phyloP scores from a whole-genome alignment of 1,139 yeast genomes.

The Magnusiomyces ingens region DNA sequence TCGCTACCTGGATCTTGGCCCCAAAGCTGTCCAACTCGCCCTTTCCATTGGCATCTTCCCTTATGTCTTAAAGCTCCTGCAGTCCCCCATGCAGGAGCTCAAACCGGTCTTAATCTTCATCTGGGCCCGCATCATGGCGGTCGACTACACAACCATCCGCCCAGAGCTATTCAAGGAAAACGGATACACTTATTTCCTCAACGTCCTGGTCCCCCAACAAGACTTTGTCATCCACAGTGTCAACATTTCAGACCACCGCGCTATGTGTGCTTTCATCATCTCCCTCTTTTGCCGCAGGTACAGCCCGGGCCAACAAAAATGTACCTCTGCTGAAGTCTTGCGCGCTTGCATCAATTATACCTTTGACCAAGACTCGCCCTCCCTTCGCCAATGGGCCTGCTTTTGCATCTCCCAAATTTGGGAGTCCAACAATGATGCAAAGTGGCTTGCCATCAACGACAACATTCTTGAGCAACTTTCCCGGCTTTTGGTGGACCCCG shows the following conservation, averaged over 20 bases:
- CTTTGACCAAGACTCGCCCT: conserved; percentile 71
- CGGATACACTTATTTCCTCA: conserved; percentile 82
- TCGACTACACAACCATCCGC: conserved; percentile 84
- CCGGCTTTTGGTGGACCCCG: conserved; percentile 68
- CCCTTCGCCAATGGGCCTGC: conserved; percentile 88
- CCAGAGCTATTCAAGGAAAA: conserved; percentile 87
- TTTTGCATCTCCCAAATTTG: conserved; percentile 72
- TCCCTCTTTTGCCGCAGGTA: conserved; percentile 78
- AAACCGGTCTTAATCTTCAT: conserved; percentile 91
- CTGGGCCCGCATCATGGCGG: conserved; percentile 98
- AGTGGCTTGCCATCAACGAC: conserved; percentile 62
- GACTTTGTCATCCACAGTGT: conserved; percentile 33
- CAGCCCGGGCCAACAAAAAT: conserved; percentile 70
- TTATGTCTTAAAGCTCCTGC: conserved; percentile 80
- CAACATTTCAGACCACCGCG: conserved; percentile 65
- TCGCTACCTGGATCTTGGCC: conserved; percentile 85
- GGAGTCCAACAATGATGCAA: conserved; percentile 68
- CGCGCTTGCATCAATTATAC: conserved; percentile 61
- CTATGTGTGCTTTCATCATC: conserved; percentile 89
- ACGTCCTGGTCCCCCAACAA: conserved; percentile 53
- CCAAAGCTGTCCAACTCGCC: conserved; percentile 95
- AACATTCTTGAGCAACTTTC: conserved; percentile 54
- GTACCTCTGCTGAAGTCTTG: conserved; percentile 68
- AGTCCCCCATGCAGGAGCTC: conserved; percentile 91
- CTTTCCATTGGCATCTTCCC: conserved; percentile 94